Evolutionary conservation across 306 rosid species (phyloP).

Genomic region (Vigna trinervia): DNA sequence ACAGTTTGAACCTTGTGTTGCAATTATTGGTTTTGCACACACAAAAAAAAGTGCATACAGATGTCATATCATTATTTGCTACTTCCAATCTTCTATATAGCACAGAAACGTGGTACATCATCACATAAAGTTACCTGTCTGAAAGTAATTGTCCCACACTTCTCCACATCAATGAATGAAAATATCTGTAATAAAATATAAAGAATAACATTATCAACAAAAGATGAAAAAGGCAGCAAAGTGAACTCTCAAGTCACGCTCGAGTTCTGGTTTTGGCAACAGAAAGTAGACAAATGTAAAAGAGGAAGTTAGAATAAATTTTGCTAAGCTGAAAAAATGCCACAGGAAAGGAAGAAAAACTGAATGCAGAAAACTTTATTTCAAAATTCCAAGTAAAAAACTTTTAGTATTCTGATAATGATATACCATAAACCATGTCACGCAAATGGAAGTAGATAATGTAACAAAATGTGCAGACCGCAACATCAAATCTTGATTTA

Average conservation of each 20-base stretch:
- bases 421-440: conserved; percentile 14
- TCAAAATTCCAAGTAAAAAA: conserved; percentile 26
- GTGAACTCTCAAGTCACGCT: background rate
- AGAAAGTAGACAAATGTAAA: background rate
- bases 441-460: background rate
- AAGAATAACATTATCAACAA: no score
- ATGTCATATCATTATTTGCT: background rate
- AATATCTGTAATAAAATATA: conserved; percentile 65
- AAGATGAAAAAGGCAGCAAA: conserved; percentile 8
- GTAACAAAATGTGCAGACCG: conserved; percentile 18
- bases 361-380: conserved; percentile 13
- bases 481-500: conserved; percentile 15
- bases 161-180: conserved; percentile 75
- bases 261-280: conserved; percentile 33
- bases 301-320: conserved; percentile 14
- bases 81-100: background rate
- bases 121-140: conserved; percentile 64
- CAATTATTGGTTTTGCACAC: conserved; percentile 15
- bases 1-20: conserved; percentile 15
- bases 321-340: conserved; percentile 14
- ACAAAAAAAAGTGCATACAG: background rate
- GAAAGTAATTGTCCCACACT: conserved; percentile 70
- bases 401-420: conserved; percentile 8
- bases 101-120: conserved; percentile 18
- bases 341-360: conserved; percentile 8